A percentile compares a stretch with the other conserved stretches of the same genome.
phyloP scores from a whole-genome alignment of 768 basidiomycete species.

The Tricholoma saponaceum region DNA sequence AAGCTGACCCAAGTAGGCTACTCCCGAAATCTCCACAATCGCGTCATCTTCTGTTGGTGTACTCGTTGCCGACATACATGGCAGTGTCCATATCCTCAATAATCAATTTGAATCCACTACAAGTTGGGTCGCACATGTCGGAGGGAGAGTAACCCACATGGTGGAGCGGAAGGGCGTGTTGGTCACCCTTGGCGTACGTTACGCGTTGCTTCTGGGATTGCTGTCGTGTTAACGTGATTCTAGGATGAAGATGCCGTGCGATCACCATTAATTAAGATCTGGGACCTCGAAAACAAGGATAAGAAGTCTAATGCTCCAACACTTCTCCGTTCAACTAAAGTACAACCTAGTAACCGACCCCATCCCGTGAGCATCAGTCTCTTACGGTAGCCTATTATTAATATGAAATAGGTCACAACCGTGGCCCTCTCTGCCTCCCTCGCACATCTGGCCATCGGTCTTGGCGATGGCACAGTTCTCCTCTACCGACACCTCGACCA shows the following conservation, averaged over 20 bases:
- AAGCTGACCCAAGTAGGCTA: slow-evolving; percentile 34
- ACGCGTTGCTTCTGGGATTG: slow-evolving; percentile 1
- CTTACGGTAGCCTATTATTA: slow-evolving; percentile 1
- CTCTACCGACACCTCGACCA: slow-evolving; percentile 91
- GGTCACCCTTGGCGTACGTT: slow-evolving; percentile 83
- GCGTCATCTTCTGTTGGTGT: slow-evolving; percentile 60
- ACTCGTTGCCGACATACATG: slow-evolving; percentile 83
- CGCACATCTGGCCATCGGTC: slow-evolving; percentile 84
- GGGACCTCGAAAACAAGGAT: slow-evolving; percentile 76
- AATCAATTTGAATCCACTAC: slow-evolving; percentile 64
- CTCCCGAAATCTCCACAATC: slow-evolving; percentile 72
- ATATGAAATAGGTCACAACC: slow-evolving; percentile 55
- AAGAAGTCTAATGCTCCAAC: slow-evolving; percentile 58
- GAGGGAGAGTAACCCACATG: slow-evolving; percentile 85
- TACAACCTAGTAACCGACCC: slow-evolving; percentile 72
- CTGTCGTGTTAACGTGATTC: slow-evolving; percentile 4
- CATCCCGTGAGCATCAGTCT: slow-evolving; percentile 54
- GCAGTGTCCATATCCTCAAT: slow-evolving; percentile 73
- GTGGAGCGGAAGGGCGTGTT: slow-evolving; percentile 75
- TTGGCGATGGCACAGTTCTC: slow-evolving; percentile 93
- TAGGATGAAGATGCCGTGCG: slow-evolving; percentile 75
- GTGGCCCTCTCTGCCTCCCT: slow-evolving; percentile 75
- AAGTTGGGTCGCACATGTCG: slow-evolving; percentile 79
- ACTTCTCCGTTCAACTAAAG: slow-evolving; percentile 70
- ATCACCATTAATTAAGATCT: slow-evolving; percentile 77